Base-by-base conservation (phyloP, 306 rosid genomes). In the Castanea mollissima region DNA sequence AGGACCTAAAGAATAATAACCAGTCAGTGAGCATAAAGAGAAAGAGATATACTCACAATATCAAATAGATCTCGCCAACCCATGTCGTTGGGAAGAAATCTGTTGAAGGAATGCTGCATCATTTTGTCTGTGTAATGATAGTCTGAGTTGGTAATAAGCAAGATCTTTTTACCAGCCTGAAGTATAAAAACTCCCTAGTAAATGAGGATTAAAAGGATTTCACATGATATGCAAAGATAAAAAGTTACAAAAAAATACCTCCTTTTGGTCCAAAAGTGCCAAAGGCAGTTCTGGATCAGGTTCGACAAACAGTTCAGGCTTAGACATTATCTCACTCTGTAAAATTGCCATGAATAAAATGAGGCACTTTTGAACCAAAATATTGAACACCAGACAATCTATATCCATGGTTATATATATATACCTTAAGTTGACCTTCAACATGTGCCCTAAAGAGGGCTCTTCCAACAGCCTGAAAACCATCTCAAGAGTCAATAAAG, bases 391-490 rank as follows among this genome's bases (percentile, higher is more conserved):
- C 25, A 23, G 11, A 52, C 54, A 10, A 73, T 60, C 35, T 57
- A 71, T 60, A 71, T 54, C 49, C 56, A 71, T 74, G 68, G 57
- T 57, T 54, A 56, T 8, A 38, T 38, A 0, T 73, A 72, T 74
- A 75, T 79, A 92, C 98, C 98, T 95, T 95, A 67, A 95, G 94
- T 85, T 89, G 99, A 76, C 99, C 99, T 85, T 95, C 99, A 18
- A 95, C 99, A 84, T 95, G 99, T 76, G 99, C 98, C 88, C 94
- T 75, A 86, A 95, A 95, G 77, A 95, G 94, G 81, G 99, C 99
- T 88, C 83, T 92, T 70, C 97, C 99, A 80, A 92, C 98, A 29
- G 99, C 97, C 98, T 94, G 90, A 85, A 86, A 89, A 83, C 78
- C 82, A 78, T 69, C 86, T 63, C 79, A 77, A 60, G 6, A 71